phyloP scores from a whole-genome alignment of 371 early-diverging fungal genomes.

The Apophysomyces variabilis region DNA sequence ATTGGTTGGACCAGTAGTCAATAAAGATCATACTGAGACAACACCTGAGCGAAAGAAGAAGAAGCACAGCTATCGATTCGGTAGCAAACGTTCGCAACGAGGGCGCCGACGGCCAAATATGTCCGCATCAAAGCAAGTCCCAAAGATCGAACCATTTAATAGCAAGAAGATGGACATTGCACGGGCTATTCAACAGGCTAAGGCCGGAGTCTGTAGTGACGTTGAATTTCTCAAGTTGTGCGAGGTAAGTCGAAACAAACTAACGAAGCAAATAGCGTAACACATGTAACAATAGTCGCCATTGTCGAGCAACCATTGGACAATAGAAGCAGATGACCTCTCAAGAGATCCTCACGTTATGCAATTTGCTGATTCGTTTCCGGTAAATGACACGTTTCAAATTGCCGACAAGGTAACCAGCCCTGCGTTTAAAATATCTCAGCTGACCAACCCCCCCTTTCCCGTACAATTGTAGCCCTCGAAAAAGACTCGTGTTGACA shows the following conservation, averaged over 20 bases:
- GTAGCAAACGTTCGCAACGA: slow-evolving; percentile 14
- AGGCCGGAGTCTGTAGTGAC: neutral
- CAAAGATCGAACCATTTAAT: neutral
- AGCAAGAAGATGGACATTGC: slow-evolving; percentile 1
- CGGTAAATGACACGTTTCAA: slow-evolving; percentile 8
- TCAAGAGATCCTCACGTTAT: slow-evolving; percentile 3
- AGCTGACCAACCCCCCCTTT: neutral
- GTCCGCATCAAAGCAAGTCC: slow-evolving; percentile 8
- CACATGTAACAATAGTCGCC: slow-evolving; percentile 1
- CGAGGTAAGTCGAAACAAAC: neutral
- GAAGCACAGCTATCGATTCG: slow-evolving; percentile 16
- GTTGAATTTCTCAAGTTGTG: slow-evolving; percentile 3
- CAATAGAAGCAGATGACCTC: slow-evolving; percentile 7
- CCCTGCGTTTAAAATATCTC: neutral
- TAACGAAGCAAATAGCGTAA: neutral
- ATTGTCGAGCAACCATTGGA: neutral
- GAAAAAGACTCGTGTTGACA: neutral
- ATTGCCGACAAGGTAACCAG: slow-evolving; percentile 7
- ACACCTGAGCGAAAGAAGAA: slow-evolving; percentile 10
- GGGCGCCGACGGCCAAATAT: slow-evolving; percentile 2
- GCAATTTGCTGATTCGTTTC: slow-evolving; percentile 5
- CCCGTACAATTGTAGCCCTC: neutral
- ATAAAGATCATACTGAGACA: neutral
- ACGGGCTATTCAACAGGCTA: neutral
- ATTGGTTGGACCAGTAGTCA: neutral